These are phyloP conservation scores for Eucalyptus fibrosa DNA, from an alignment of 345 rosid species.

Conservation along the genomic window DNA sequence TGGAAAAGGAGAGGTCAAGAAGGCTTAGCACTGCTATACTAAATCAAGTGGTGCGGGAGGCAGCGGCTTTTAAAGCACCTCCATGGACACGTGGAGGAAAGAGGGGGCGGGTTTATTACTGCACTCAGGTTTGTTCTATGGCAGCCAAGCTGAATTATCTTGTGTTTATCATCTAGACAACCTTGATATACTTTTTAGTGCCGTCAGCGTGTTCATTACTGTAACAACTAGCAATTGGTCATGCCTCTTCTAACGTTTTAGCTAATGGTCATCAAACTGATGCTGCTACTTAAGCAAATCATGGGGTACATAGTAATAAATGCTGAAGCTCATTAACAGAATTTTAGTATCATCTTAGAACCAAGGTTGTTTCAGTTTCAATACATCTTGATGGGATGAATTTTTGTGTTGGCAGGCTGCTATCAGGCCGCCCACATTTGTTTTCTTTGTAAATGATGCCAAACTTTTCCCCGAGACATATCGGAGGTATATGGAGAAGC, in stretches of 20 bases:
- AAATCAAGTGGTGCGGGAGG: conserved; percentile 83
- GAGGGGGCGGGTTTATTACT: conserved; percentile 83
- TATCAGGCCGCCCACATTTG: conserved; percentile 92
- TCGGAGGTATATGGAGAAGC: conserved; percentile 92
- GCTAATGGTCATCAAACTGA: not conserved
- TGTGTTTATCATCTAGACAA: not conserved
- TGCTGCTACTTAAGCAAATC: not conserved
- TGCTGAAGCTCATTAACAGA: not conserved
- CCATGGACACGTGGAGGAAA: conserved; percentile 88
- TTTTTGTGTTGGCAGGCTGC: conserved; percentile 61
- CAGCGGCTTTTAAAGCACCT: conserved; percentile 84
- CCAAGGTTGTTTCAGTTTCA: not conserved
- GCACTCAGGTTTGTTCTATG: conserved; percentile 62
- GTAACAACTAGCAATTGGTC: not conserved
- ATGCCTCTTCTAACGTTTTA: not conserved
- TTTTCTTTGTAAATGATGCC: conserved; percentile 87
- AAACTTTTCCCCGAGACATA: conserved; percentile 86
- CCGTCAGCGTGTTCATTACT: not conserved
- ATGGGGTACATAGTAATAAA: not conserved
- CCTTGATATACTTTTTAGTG: not conserved
- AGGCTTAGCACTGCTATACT: conserved; percentile 73
- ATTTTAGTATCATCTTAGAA: not conserved
- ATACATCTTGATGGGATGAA: not conserved
- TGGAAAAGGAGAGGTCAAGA: conserved; percentile 88
- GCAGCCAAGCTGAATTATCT: not conserved